phyloP scores from a whole-genome alignment of 345 rosid species.

The Balakata baccata region DNA sequence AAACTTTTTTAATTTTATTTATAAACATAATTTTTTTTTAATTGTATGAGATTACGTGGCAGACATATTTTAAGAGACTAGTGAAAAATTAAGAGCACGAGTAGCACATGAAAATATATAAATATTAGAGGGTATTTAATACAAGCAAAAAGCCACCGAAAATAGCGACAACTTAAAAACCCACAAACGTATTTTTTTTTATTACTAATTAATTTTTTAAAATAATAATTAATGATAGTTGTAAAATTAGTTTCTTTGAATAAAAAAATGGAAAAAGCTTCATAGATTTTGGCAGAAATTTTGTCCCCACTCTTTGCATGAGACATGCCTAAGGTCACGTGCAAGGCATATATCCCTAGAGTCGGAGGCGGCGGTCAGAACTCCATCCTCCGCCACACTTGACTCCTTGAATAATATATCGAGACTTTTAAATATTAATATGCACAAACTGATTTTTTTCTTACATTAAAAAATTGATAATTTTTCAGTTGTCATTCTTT shows the following conservation, averaged over 20 bases:
- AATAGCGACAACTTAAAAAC: not conserved
- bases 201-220: too few relatives aligned
- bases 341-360: not conserved
- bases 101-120: not conserved
- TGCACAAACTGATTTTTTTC: too few relatives aligned
- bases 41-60: too few relatives aligned
- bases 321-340: not conserved
- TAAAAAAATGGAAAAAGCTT: not conserved
- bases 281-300: constrained; percentile 8
- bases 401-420: not conserved
- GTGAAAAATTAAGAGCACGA: not conserved
- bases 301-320: constrained; percentile 7
- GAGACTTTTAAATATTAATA: too few relatives aligned
- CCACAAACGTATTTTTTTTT: not conserved
- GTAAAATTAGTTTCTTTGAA: not conserved
- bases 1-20: too few relatives aligned
- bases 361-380: constrained; percentile 1
- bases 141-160: too few relatives aligned
- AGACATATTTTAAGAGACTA: too few relatives aligned
- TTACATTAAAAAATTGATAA: too few relatives aligned
- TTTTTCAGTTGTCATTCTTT: too few relatives aligned
- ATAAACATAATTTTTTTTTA: too few relatives aligned
- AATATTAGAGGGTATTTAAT: not conserved
- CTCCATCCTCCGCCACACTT: too few relatives aligned
- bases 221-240: not conserved